Conservation (phyloP, 371 early-diverging fungal genomes). For the Rhizopus microsporus region DNA sequence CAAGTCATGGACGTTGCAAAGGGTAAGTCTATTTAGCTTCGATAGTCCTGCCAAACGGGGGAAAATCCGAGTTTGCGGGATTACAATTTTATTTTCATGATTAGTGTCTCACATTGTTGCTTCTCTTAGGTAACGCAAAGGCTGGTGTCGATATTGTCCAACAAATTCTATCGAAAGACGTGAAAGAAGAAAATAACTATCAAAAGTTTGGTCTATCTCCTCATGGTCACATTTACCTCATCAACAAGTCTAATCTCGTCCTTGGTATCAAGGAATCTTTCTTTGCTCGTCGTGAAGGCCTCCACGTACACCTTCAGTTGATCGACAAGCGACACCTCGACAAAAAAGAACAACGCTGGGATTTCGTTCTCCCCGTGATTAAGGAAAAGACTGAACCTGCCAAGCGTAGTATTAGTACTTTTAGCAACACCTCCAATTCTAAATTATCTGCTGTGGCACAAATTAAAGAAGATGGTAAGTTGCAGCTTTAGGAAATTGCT, state of each 20-base stretch:
- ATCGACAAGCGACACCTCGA: constrained; percentile 41
- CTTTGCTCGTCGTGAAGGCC: constrained; percentile 49
- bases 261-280: constrained; percentile 56
- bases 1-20: constrained; percentile 59
- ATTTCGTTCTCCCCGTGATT: constrained; percentile 41
- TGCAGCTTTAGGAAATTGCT: not conserved
- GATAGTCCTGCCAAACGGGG: constrained; percentile 14
- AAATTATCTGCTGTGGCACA: constrained; percentile 25
- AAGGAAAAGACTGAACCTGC: constrained; percentile 20
- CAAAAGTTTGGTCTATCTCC: constrained; percentile 41
- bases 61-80: constrained; percentile 11
- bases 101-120: constrained; percentile 10
- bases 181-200: constrained; percentile 24
- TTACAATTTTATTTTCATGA: constrained; percentile 9
- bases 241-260: constrained; percentile 42
- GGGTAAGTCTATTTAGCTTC: constrained; percentile 28
- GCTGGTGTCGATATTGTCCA: constrained; percentile 54
- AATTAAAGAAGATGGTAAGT: constrained; percentile 44
- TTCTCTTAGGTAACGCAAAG: constrained; percentile 40
- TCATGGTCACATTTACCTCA: constrained; percentile 49
- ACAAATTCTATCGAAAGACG: constrained; percentile 33
- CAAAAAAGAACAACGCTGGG: constrained; percentile 51
- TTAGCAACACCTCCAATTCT: constrained; percentile 16
- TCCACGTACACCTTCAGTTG: constrained; percentile 48
- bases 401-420: constrained; percentile 21